These are phyloP conservation scores for Pilaira anomala DNA, from an alignment of 192 early-diverging fungal genomes.

Conservation along the genomic window DNA sequence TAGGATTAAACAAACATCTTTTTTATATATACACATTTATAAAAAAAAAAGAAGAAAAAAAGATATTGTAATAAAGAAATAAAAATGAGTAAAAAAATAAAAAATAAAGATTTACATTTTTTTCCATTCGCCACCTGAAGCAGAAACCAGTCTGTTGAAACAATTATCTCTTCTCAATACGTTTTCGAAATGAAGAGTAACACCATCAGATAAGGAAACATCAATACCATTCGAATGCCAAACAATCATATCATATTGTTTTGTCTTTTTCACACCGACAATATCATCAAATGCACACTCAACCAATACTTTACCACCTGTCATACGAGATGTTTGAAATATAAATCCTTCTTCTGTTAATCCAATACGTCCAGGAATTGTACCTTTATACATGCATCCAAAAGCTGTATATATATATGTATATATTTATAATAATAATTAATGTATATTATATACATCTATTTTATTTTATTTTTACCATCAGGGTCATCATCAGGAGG, in stretches of 20 bases:
- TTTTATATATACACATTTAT: no score
- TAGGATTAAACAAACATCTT: background rate
- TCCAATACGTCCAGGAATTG: conserved; percentile 21
- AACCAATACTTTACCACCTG: conserved; percentile 18
- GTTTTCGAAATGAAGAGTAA: conserved; percentile 26
- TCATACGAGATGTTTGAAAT: conserved; percentile 25
- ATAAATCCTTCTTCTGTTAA: background rate
- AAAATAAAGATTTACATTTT: conserved; percentile 7
- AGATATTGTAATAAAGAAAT: background rate
- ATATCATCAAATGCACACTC: conserved; percentile 23
- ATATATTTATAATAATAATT: no score
- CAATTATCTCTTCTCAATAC: conserved; percentile 30
- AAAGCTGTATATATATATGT: background rate
- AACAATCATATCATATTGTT: conserved; percentile 25
- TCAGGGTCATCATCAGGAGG: background rate
- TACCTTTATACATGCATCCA: conserved; percentile 19
- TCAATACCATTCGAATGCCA: conserved; percentile 31
- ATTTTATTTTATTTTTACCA: background rate
- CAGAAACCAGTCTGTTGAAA: conserved; percentile 24
- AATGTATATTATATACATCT: background rate
- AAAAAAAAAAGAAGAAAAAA: background rate
- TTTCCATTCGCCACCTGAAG: conserved; percentile 18
- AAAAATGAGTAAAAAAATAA: background rate
- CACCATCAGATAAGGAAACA: conserved; percentile 11
- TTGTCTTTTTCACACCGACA: conserved; percentile 28